A percentile compares a stretch with the other conserved stretches of the same genome.
Conservation (phyloP, 495 filamentous ascomycete species). For the Penicillium turbatum region DNA sequence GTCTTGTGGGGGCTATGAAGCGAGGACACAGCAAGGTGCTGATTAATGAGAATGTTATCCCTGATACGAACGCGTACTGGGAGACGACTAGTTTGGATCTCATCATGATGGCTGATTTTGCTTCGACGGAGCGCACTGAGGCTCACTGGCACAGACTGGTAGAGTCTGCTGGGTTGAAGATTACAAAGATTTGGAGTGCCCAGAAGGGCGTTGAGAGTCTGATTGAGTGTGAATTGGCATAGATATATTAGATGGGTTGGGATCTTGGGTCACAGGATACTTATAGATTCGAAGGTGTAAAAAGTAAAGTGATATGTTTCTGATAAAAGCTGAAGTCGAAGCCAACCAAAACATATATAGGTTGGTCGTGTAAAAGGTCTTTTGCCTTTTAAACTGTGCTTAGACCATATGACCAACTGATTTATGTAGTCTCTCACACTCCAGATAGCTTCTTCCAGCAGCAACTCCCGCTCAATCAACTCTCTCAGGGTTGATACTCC, state of each 20-base stretch:
- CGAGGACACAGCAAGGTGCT: slow-evolving; percentile 43
- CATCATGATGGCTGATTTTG: slow-evolving; percentile 35
- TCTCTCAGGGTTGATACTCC: no score
- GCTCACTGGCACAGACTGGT: slow-evolving; percentile 32
- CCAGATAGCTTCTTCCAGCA: no score
- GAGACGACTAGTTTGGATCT: slow-evolving; percentile 35
- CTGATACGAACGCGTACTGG: slow-evolving; percentile 34
- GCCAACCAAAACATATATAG: no score
- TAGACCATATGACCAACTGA: no score
- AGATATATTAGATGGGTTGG: background rate
- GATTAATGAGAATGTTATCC: slow-evolving; percentile 46
- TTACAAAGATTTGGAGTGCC: slow-evolving; percentile 37
- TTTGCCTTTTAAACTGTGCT: no score
- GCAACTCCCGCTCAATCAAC: no score
- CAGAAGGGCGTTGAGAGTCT: slow-evolving; percentile 34
- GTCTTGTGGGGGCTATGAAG: slow-evolving; percentile 35
- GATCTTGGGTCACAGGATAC: no score
- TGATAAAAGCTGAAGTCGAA: no score
- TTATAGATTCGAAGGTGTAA: no score
- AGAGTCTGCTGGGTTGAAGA: slow-evolving; percentile 34
- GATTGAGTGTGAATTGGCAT: slow-evolving; percentile 27
- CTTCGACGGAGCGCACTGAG: slow-evolving; percentile 34
- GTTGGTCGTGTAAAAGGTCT: no score
- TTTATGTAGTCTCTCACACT: no score
- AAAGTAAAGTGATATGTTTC: no score